Conservation (phyloP, 2,329 filamentous ascomycete species). For the Fusarium pilosicola region DNA sequence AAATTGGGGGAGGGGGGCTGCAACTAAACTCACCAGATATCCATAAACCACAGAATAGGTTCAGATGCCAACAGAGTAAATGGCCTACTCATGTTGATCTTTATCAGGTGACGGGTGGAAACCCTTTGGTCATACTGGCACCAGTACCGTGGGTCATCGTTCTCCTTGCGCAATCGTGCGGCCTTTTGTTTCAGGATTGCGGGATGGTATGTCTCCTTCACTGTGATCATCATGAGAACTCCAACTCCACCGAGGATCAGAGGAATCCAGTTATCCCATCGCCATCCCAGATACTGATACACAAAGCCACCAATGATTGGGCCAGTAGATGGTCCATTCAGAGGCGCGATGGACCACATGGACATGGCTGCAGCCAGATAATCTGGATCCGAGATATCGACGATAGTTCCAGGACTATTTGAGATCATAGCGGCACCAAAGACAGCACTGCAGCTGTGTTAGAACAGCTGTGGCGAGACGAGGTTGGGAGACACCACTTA, state of each 20-base stretch:
- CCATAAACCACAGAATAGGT: constrained; percentile 80
- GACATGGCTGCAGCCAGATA: constrained; percentile 85
- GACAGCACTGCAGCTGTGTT: constrained; percentile 49
- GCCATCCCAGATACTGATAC: constrained; percentile 79
- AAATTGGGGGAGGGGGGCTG: neutral
- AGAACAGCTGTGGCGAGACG: neutral
- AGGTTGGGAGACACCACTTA: constrained; percentile 46
- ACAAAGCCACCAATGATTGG: constrained; percentile 76
- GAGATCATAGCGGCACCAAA: constrained; percentile 80
- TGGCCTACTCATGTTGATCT: constrained; percentile 79
- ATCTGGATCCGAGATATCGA: constrained; percentile 84
- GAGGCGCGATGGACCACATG: constrained; percentile 83
- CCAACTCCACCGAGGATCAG: constrained; percentile 76
- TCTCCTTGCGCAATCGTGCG: constrained; percentile 71
- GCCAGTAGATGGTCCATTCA: constrained; percentile 73
- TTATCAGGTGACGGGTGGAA: constrained; percentile 73
- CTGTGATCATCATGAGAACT: constrained; percentile 65
- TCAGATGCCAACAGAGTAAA: constrained; percentile 82
- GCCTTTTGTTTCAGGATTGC: constrained; percentile 75
- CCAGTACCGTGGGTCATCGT: constrained; percentile 78
- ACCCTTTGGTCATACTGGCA: constrained; percentile 80
- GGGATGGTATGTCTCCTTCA: constrained; percentile 82
- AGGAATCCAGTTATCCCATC: constrained; percentile 86
- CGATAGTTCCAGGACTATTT: constrained; percentile 84
- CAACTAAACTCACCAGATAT: constrained; percentile 63